Percentiles rank a stretch among this genome's conserved stretches.
These are phyloP conservation scores for Maudiozyma turicensis DNA, from an alignment of 805 yeast genomes.

Conservation along the genomic window DNA sequence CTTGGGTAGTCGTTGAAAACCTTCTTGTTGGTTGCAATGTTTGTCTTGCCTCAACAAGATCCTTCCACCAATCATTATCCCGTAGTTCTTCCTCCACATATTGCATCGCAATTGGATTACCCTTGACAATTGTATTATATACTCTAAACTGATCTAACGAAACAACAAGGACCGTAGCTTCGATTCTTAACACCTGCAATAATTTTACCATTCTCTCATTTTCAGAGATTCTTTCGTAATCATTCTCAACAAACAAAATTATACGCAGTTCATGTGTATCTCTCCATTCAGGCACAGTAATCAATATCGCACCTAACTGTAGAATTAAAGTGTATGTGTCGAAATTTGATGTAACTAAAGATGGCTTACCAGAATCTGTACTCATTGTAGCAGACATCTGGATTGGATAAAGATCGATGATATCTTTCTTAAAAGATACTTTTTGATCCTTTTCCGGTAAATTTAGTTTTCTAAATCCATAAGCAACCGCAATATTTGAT, in stretches of 20 bases:
- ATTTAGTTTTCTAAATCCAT: constrained; percentile 61
- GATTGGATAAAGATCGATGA: constrained; percentile 88
- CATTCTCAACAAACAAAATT: constrained; percentile 79
- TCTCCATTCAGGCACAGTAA: constrained; percentile 92
- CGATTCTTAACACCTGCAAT: constrained; percentile 70
- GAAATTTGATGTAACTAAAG: constrained; percentile 74
- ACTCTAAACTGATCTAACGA: constrained; percentile 50
- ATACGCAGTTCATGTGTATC: constrained; percentile 65
- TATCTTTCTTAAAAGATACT: constrained; percentile 32
- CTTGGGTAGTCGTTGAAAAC: constrained; percentile 27
- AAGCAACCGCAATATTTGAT: constrained; percentile 89
- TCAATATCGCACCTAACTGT: constrained; percentile 86
- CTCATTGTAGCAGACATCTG: constrained; percentile 82
- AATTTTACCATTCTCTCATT: constrained; percentile 48
- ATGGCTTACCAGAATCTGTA: constrained; percentile 16
- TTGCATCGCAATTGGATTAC: constrained; percentile 37
- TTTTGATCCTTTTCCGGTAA: constrained; percentile 42
- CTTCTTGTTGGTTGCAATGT: constrained; percentile 21
- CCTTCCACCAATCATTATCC: constrained; percentile 82
- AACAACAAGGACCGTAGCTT: constrained; percentile 67
- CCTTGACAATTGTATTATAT: constrained; percentile 72
- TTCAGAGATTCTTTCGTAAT: constrained; percentile 64
- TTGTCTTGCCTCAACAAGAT: constrained; percentile 49
- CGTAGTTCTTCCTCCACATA: constrained; percentile 42
- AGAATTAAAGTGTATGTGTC: constrained; percentile 92